phyloP scores from a whole-genome alignment of 176 grass and related monocot genomes.

The Avena sativa region DNA sequence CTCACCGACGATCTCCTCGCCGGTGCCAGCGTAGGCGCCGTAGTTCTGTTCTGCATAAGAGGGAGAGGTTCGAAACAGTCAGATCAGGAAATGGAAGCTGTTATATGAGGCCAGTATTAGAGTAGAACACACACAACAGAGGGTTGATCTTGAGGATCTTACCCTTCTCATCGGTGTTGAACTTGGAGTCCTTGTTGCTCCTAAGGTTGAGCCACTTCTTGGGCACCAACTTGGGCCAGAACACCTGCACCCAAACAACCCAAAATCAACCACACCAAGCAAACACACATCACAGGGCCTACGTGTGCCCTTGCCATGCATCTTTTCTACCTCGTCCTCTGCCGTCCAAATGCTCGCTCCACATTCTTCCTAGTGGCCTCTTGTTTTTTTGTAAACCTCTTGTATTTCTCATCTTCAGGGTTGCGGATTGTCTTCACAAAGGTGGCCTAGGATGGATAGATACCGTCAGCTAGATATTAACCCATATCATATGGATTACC shows the following conservation, averaged over 20 bases:
- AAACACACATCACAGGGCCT: neutral
- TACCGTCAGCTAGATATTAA: no score
- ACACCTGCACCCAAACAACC: slow-evolving; percentile 41
- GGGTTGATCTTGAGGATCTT: neutral
- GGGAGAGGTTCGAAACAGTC: neutral
- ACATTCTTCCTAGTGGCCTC: no score
- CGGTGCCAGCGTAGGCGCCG: slow-evolving; percentile 25
- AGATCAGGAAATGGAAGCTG: neutral
- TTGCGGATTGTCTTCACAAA: no score
- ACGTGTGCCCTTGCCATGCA: neutral
- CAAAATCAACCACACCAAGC: neutral
- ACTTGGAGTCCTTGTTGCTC: slow-evolving; percentile 57
- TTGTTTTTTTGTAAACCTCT: no score
- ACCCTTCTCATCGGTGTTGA: slow-evolving; percentile 71
- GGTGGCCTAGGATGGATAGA: no score
- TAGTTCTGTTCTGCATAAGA: slow-evolving; percentile 52
- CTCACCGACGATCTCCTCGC: slow-evolving; percentile 34
- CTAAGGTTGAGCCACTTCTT: slow-evolving; percentile 94
- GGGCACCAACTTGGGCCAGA: slow-evolving; percentile 80
- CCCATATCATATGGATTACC: no score
- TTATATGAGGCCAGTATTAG: neutral
- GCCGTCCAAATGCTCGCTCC: slow-evolving; percentile 9
- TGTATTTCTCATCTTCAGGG: no score
- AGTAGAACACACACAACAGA: no score
- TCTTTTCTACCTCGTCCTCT: slow-evolving; percentile 50